A percentile compares a stretch with the other conserved stretches of the same genome.
Evolutionary conservation across 108 stramenopile species (phyloP).

Genomic region (Thalassiosira profunda): DNA sequence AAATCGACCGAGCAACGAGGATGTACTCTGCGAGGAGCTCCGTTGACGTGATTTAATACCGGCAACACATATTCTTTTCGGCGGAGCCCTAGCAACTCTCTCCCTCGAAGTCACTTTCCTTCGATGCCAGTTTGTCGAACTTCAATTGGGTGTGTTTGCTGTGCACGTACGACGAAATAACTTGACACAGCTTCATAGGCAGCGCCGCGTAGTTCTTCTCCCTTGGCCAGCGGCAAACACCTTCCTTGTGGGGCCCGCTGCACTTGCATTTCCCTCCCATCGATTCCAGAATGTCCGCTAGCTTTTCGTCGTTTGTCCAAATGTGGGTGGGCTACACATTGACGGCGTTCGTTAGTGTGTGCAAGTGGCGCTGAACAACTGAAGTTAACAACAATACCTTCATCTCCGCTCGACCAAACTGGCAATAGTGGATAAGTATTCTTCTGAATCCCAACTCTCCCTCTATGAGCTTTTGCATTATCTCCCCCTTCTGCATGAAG

Average conservation of each 20-base stretch:
- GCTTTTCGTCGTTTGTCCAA: constrained; percentile 28
- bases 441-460: constrained; percentile 1
- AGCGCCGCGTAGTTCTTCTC: constrained; percentile 30
- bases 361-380: no score
- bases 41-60: no score
- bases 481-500: constrained; percentile 28
- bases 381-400: constrained; percentile 12
- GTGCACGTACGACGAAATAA: constrained; percentile 22
- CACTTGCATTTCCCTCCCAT: constrained; percentile 32
- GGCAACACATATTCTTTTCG: no score
- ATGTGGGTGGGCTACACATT: constrained; percentile 36
- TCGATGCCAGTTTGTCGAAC: constrained; percentile 9
- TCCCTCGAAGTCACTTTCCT: no score
- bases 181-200: constrained; percentile 27
- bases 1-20: no score
- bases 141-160: constrained; percentile 26
- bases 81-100: no score
- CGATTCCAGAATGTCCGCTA: constrained; percentile 11
- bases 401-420: constrained; percentile 33
- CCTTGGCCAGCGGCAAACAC: constrained; percentile 1
- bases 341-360: no score
- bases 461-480: constrained; percentile 30
- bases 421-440: constrained; percentile 26
- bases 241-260: constrained; percentile 18
- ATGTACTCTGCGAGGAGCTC: no score